Percentiles rank a stretch among this genome's conserved stretches.
Evolutionary conservation across 202 grass and related monocot species (phyloP).

Genomic region (Elaeis oleifera): DNA sequence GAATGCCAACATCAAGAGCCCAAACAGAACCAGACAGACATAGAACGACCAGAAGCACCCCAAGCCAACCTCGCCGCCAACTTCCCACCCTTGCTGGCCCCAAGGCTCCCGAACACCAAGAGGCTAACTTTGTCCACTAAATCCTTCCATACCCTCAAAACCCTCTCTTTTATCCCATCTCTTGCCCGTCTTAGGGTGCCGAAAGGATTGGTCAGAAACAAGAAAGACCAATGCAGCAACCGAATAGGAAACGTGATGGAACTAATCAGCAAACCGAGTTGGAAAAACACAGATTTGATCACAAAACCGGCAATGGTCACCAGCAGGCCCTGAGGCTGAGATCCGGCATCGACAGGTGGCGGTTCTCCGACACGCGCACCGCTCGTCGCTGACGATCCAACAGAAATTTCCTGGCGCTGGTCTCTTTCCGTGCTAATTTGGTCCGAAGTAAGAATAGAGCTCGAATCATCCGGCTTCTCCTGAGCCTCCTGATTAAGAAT

Average conservation of each 20-base stretch:
- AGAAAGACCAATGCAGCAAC: constrained; percentile 47
- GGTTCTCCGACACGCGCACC: not conserved
- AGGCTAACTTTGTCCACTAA: constrained; percentile 18
- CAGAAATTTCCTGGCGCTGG: not conserved
- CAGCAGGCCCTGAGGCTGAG: constrained; percentile 17
- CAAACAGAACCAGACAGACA: constrained; percentile 47
- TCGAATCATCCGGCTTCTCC: not conserved
- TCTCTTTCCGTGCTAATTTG: not conserved
- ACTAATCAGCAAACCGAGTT: constrained; percentile 42
- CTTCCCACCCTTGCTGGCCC: constrained; percentile 28
- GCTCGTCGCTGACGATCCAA: not conserved
- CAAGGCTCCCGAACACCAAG: constrained; percentile 24
- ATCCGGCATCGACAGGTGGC: not conserved
- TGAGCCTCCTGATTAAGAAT: not conserved
- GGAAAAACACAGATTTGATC: constrained; percentile 58
- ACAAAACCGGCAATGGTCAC: constrained; percentile 40
- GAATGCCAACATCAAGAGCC: constrained; percentile 54
- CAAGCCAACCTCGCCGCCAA: constrained; percentile 40
- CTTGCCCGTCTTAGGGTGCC: constrained; percentile 27
- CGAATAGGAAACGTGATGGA: constrained; percentile 54
- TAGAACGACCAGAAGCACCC: constrained; percentile 70
- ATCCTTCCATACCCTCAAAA: constrained; percentile 14
- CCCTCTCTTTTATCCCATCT: constrained; percentile 20
- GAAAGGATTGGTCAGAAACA: constrained; percentile 53
- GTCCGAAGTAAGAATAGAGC: constrained; percentile 6